These are phyloP conservation scores for Yarrowia sp. DNA, from an alignment of 805 yeast species.

Conservation along the genomic window DNA sequence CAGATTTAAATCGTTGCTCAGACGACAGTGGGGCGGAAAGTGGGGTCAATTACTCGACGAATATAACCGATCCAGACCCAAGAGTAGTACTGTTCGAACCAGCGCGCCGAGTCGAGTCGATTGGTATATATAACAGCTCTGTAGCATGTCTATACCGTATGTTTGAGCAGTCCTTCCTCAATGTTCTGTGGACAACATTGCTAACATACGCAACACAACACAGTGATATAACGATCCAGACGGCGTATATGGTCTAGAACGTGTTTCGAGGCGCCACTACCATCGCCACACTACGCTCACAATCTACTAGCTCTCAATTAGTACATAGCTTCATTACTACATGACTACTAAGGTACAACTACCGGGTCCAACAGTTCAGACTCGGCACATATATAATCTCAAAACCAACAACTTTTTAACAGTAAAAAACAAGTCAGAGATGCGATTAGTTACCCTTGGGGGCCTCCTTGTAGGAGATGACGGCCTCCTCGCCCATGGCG, in stretches of 20 bases:
- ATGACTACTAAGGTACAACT: constrained; percentile 34
- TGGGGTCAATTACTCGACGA: background rate
- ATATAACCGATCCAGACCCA: background rate
- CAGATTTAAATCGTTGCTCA: background rate
- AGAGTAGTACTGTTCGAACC: background rate
- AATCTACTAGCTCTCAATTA: constrained; percentile 1
- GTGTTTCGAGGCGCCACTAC: background rate
- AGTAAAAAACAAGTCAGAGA: constrained; percentile 18
- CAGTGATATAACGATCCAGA: too few species aligned
- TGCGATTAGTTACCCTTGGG: constrained; percentile 61
- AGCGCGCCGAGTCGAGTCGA: background rate
- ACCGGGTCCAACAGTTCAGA: constrained; percentile 2
- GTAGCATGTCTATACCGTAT: too few species aligned
- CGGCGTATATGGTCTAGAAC: too few species aligned
- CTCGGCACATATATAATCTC: constrained; percentile 13
- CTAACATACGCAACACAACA: background rate
- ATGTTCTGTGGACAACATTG: background rate
- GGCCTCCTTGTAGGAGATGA: constrained; percentile 98
- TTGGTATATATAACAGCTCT: too few species aligned
- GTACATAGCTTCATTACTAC: constrained; percentile 38
- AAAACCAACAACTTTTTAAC: constrained; percentile 26
- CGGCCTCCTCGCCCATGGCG: constrained; percentile 99
- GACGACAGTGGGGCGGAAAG: background rate
- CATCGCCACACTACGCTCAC: background rate
- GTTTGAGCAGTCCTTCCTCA: background rate